Conservation (phyloP, 495 filamentous ascomycete genomes). For the Tuber borchii region DNA sequence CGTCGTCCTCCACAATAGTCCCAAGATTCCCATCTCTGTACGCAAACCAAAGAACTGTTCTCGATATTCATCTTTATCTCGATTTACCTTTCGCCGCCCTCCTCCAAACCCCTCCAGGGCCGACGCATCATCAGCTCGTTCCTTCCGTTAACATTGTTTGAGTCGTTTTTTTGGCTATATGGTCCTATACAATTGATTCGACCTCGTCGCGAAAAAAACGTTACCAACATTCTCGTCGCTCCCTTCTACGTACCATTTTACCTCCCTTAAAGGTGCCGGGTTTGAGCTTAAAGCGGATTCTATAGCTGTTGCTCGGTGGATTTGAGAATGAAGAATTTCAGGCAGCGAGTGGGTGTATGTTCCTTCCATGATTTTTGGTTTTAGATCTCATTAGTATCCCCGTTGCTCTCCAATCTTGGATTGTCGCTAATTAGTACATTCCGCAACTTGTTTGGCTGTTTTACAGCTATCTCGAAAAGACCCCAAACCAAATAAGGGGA, state of each 20-base stretch:
- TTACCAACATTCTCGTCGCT: constrained; percentile 24
- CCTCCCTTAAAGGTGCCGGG: not conserved
- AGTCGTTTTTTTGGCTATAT: constrained; percentile 23
- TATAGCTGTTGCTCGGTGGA: constrained; percentile 32
- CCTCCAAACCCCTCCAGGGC: constrained; percentile 14
- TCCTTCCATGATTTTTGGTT: constrained; percentile 19
- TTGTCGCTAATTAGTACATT: constrained; percentile 39
- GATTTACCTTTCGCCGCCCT: constrained; percentile 19
- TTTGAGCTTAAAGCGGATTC: constrained; percentile 28
- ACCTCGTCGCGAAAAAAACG: constrained; percentile 26
- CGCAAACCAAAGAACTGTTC: constrained; percentile 22
- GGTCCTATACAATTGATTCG: constrained; percentile 22
- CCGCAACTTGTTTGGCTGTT: constrained; percentile 39
- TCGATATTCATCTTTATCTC: constrained; percentile 19
- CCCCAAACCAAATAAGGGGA: constrained; percentile 63
- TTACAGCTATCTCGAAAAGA: constrained; percentile 90
- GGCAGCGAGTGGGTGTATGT: constrained; percentile 80
- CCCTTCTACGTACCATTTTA: constrained; percentile 25
- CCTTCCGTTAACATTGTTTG: constrained; percentile 15
- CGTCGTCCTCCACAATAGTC: constrained; percentile 16
- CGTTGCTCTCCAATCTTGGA: constrained; percentile 8
- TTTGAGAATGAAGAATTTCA: constrained; percentile 88
- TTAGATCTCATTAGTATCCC: not conserved
- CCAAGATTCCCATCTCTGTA: constrained; percentile 23
- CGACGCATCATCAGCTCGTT: constrained; percentile 12